phyloP scores from a whole-genome alignment of 1,139 yeast genomes.

The Kluyveromyces sp. region DNA sequence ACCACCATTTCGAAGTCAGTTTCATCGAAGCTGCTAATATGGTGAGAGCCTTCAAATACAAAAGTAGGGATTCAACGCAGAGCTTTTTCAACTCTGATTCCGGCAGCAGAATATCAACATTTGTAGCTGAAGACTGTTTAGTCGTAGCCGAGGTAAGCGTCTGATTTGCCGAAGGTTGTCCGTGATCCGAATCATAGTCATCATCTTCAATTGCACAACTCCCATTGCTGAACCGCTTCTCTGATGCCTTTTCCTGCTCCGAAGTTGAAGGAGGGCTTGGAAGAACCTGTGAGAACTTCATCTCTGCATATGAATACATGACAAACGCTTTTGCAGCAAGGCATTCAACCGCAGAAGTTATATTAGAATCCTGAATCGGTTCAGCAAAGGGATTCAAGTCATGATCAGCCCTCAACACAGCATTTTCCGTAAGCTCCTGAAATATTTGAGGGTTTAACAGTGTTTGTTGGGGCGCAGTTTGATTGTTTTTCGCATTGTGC shows the following conservation, averaged over 20 bases:
- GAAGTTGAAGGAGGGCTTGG: conserved; percentile 64
- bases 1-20: conserved; percentile 86
- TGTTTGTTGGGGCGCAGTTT: conserved; percentile 12
- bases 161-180: conserved; percentile 4
- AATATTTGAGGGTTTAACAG: conserved; percentile 25
- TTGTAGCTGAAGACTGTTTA: conserved; percentile 9
- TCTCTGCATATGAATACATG: conserved; percentile 81
- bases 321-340: conserved; percentile 89
- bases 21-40: conserved; percentile 81
- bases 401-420: conserved; percentile 30
- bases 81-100: conserved; percentile 25
- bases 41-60: conserved; percentile 78
- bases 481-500: conserved; percentile 9
- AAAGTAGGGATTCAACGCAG: conserved; percentile 62
- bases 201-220: conserved; percentile 29
- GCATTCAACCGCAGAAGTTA: conserved; percentile 54
- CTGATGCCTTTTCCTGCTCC: conserved; percentile 15
- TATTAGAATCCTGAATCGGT: conserved; percentile 35
- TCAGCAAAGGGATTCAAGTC: conserved; percentile 20
- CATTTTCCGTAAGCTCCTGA: conserved; percentile 31
- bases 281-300: conserved; percentile 75
- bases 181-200: conserved; percentile 26
- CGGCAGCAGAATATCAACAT: conserved; percentile 40
- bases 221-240: conserved; percentile 25
- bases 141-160: conserved; percentile 11